Evolutionary conservation across 1,284 basidiomycete species (phyloP), one percentile per base, ranked within the genome.

Genomic region (Microbotryum scabiosae): DNA sequence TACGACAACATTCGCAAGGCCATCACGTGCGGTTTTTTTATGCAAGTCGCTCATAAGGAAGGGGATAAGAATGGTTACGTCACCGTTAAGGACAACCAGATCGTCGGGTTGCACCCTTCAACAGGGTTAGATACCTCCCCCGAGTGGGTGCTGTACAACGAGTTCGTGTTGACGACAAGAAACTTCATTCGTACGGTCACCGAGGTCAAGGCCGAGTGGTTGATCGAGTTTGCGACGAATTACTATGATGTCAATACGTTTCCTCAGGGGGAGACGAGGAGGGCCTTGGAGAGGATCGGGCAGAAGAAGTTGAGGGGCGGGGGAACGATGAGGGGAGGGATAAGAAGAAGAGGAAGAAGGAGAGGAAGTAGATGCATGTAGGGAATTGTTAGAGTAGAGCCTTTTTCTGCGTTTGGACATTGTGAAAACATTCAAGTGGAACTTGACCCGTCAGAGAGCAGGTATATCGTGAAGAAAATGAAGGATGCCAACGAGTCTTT

Each of bases 81-180:
- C 67, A 97, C 92, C 0, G 85, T 96, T 66, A 97, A 97, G 78
- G 92, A 97, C 74, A 90, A 93, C 72, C 90, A 93, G 78, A 82
- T 89, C 47, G 93, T 97, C 8, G 80, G 79, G n/a, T 79, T 97
- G n/a, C 94, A 99, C 75, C 90, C 94, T 7, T 90, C 87, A 6
- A 94, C 90, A 66, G 91, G 93, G 30, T 78, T 98, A 52, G 90
- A 96, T 69, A 84, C 84, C n/a, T 86, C 86, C 61, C 92, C 94
- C 0, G 93, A 97, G 72, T 98, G 92, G 90, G 90, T 97, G 18
- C 76, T 97, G 47, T 99, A 96, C 81, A 96, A 98, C 75, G 96
- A 96, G 76, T 98, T 98, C 73, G 91, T 97, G 30, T 78, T 97
- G 65, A 98, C 94, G 16, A 91, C 91, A 10, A 78, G 80, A 73